Evolutionary conservation across 306 rosid genomes (phyloP).

Genomic region (Acacia crassicarpa): DNA sequence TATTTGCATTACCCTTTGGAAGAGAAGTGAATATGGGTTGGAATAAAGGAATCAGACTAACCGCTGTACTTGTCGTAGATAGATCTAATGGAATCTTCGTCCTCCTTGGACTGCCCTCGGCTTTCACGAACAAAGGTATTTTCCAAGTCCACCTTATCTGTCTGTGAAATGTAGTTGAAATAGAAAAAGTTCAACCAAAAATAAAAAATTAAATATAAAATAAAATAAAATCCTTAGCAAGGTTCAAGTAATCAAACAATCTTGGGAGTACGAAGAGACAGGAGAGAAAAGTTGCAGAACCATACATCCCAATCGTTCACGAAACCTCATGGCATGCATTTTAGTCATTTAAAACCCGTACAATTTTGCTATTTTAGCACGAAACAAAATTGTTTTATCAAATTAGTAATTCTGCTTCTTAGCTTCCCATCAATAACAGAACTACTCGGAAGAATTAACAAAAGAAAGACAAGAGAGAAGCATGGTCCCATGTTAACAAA

Average conservation of each 20-base stretch:
- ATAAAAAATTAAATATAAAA: background rate
- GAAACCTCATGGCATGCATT: background rate
- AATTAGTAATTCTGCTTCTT: background rate
- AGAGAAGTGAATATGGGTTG: background rate
- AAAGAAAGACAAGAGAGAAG: background rate
- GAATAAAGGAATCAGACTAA: slow-evolving; percentile 26
- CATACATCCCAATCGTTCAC: background rate
- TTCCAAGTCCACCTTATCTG: slow-evolving; percentile 96
- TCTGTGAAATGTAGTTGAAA: slow-evolving; percentile 48
- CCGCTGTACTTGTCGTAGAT: slow-evolving; percentile 68
- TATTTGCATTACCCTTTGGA: background rate
- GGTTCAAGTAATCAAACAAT: background rate
- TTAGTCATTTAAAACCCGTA: background rate
- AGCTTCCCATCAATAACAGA: background rate
- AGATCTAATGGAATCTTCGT: slow-evolving; percentile 43
- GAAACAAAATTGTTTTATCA: background rate
- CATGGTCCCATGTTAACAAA: background rate
- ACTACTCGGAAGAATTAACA: background rate
- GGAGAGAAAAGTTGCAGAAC: background rate
- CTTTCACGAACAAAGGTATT: slow-evolving; percentile 80
- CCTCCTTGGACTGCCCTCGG: slow-evolving; percentile 58
- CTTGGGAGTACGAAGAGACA: background rate
- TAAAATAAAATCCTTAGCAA: background rate
- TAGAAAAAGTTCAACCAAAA: slow-evolving; percentile 23
- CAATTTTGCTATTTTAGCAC: background rate